Conservation (phyloP, 805 yeast genomes). For the Debaryomyces prosopidis region DNA sequence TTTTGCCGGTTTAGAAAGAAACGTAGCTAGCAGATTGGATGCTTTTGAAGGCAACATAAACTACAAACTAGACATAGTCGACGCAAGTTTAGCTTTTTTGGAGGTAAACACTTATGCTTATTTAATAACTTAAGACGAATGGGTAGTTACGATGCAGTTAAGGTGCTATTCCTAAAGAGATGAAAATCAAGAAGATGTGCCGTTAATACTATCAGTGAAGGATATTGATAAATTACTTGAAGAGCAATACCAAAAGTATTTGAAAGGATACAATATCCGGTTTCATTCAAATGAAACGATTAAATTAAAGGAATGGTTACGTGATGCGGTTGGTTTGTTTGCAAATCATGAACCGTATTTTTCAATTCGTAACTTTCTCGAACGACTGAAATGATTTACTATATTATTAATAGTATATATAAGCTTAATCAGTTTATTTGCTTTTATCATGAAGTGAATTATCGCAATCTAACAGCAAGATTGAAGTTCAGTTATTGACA, state of each 20-base stretch:
- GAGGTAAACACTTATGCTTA: background rate
- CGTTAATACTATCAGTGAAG: background rate
- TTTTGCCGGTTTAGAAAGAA: background rate
- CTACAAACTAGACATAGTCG: background rate
- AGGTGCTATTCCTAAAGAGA: background rate
- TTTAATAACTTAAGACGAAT: background rate
- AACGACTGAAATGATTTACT: background rate
- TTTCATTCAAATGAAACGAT: background rate
- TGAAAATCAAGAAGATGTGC: background rate
- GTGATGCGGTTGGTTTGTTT: background rate
- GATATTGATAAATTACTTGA: constrained; percentile 2
- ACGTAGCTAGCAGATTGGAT: background rate
- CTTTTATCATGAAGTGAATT: too few species aligned
- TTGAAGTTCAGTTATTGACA: too few species aligned
- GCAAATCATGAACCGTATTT: background rate
- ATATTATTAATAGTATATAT: too few species aligned
- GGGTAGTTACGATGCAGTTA: background rate
- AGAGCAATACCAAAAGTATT: background rate
- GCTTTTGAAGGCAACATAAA: background rate
- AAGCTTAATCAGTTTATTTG: too few species aligned
- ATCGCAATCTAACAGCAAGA: too few species aligned
- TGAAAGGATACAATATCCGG: constrained; percentile 1
- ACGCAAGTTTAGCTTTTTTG: background rate
- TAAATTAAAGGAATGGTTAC: background rate
- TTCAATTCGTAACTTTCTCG: background rate